A percentile compares a stretch with the other conserved stretches of the same genome.
phyloP scores from a whole-genome alignment of 2,329 filamentous ascomycete species.

The Graphiopsis chlorocephala region DNA sequence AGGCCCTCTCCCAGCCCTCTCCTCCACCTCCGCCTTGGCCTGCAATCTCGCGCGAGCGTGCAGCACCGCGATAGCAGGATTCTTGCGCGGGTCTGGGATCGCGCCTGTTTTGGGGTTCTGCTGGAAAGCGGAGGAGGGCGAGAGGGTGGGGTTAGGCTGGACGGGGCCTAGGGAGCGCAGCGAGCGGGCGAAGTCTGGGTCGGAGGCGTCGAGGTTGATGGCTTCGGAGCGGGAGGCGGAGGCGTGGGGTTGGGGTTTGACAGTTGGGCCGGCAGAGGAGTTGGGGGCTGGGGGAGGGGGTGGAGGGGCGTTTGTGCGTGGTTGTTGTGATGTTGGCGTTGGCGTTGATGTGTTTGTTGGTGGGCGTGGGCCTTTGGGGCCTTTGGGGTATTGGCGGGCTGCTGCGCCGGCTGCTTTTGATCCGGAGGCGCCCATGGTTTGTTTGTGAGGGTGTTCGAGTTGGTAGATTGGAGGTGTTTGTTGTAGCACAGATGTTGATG shows the following conservation, averaged over 20 bases:
- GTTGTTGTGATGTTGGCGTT: slow-evolving; percentile 20
- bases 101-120: slow-evolving; percentile 24
- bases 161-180: slow-evolving; percentile 65
- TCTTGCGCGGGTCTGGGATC: slow-evolving; percentile 42
- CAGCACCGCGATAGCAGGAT: slow-evolving; percentile 56
- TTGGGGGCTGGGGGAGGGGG: slow-evolving; percentile 29
- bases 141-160: slow-evolving; percentile 56
- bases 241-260: slow-evolving; percentile 40
- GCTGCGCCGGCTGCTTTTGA: slow-evolving; percentile 56
- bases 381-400: slow-evolving; percentile 56
- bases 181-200: slow-evolving; percentile 72
- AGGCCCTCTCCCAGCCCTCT: slow-evolving; percentile 42
- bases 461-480: not conserved
- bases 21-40: slow-evolving; percentile 54
- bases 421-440: slow-evolving; percentile 55
- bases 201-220: slow-evolving; percentile 59
- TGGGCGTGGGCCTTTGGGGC: slow-evolving; percentile 29
- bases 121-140: slow-evolving; percentile 52
- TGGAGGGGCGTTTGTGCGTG: slow-evolving; percentile 31
- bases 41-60: slow-evolving; percentile 51
- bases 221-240: slow-evolving; percentile 42
- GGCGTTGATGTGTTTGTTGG: slow-evolving; percentile 23
- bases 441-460: not conserved
- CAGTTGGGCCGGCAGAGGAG: slow-evolving; percentile 38
- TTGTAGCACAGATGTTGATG: not conserved